Conservation (phyloP, 1,139 yeast species). For the Zygoascus sp. region DNA sequence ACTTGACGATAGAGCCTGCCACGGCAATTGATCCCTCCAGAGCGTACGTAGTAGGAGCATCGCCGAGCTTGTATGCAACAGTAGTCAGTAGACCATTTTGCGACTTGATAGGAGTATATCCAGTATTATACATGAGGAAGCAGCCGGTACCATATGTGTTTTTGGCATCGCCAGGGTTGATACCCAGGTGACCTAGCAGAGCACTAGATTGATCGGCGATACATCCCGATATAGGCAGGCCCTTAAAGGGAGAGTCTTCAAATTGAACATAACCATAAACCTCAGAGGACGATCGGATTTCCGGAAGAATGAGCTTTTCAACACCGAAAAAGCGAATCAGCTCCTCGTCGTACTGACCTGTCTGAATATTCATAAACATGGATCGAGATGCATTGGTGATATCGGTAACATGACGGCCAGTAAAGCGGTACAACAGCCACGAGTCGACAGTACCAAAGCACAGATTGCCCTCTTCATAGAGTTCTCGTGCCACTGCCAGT, state of each 20-base stretch:
- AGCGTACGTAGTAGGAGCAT: slow-evolving; percentile 70
- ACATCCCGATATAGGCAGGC: slow-evolving; percentile 81
- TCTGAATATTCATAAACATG: slow-evolving; percentile 79
- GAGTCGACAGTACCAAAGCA: slow-evolving; percentile 95
- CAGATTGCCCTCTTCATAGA: slow-evolving; percentile 70
- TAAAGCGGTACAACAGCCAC: slow-evolving; percentile 85
- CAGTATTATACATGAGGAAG: slow-evolving; percentile 85
- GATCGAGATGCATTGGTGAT: slow-evolving; percentile 91
- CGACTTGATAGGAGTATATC: slow-evolving; percentile 52
- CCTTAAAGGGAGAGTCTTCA: slow-evolving; percentile 35
- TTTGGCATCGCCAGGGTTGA: slow-evolving; percentile 79
- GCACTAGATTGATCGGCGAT: slow-evolving; percentile 95
- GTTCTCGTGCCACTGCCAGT: slow-evolving; percentile 59
- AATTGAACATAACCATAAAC: slow-evolving; percentile 50
- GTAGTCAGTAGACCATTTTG: slow-evolving; percentile 84
- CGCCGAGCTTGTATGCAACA: slow-evolving; percentile 84
- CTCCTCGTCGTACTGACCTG: slow-evolving; percentile 70
- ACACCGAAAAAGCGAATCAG: slow-evolving; percentile 75
- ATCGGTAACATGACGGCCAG: slow-evolving; percentile 75
- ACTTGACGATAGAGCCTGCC: slow-evolving; percentile 91
- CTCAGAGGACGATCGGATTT: slow-evolving; percentile 76
- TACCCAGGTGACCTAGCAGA: slow-evolving; percentile 86
- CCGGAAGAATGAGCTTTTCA: slow-evolving; percentile 64
- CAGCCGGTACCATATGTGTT: slow-evolving; percentile 99
- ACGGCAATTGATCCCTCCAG: slow-evolving; percentile 95